Base-by-base conservation (phyloP, 1,284 basidiomycete species). In the Pyrrhoderma noxium region DNA sequence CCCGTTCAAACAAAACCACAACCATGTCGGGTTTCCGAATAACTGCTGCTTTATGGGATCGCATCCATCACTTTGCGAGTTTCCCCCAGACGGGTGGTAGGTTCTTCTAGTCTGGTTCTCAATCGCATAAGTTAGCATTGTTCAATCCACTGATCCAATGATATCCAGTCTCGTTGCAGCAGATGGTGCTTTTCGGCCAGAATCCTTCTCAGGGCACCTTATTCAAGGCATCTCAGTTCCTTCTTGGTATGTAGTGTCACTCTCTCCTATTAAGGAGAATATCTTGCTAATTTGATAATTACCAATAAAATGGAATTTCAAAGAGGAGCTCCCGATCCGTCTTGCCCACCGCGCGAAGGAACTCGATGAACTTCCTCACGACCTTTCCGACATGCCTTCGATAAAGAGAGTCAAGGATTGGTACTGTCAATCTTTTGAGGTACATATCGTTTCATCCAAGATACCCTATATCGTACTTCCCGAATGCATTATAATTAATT, bases 361-460 rank as follows among this genome's bases (percentile, higher is more conserved):
- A 70, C 80, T 99, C 36, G 93, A 98, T 62, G 85, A 93, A 60
- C 77, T 99, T 3, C 95, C 96, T 0, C 89, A 97, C 67, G 87
- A 92, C 48, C 76, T 99, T 55, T 86, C 85, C 61, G 80, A 84
- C 53, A 97, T 96, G 94, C 84, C 89, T 0, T 91, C 88, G 44
- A 98, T 99, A 59, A 82, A 87, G 58, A 93, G 90, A 64, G 95
- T 99, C 58, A 95, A 95, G 73, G 86, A 96, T 64, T 99, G 95
- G 95, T 99, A 99, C 65, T 95, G 94, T 0, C 92, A 99, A 72
- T 94, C 91, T 14, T 99, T 99, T 63, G 90, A 98, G 76, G 93
- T 93, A 50, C 56, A 80, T n/a, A n/a, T n/a, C n/a, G n/a, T n/a
- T 41, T 22, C n/a, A 31, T 18, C 34, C 18, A 36, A 21, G 21